Conservation (phyloP, 1,139 yeast genomes). For the Chernovozyma aurita region DNA sequence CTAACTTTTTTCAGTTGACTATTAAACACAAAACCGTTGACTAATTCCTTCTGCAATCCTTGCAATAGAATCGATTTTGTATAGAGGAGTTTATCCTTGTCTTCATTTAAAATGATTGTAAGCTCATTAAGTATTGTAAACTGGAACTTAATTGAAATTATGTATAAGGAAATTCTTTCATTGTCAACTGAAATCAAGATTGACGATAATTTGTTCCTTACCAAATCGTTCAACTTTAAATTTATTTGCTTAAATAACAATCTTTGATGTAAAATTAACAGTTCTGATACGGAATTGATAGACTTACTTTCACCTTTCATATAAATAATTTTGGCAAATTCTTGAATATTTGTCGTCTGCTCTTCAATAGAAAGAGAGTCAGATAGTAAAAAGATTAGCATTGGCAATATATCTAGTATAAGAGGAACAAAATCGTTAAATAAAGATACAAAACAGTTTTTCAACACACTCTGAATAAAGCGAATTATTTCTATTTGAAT, state of each 20-base stretch:
- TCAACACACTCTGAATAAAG: slow-evolving; percentile 21
- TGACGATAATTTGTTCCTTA: slow-evolving; percentile 19
- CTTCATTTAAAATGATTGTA: slow-evolving; percentile 10
- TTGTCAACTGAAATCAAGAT: slow-evolving; percentile 28
- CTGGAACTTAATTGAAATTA: slow-evolving; percentile 30
- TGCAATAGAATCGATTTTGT: slow-evolving; percentile 12
- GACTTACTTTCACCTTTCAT: background rate
- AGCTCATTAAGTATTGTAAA: slow-evolving; percentile 18
- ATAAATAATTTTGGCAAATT: slow-evolving; percentile 4
- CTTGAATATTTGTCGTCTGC: slow-evolving; percentile 6
- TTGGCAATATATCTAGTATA: slow-evolving; percentile 26
- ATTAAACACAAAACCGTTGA: slow-evolving; percentile 14
- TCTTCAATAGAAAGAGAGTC: slow-evolving; percentile 9
- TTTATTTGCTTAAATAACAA: slow-evolving; percentile 14
- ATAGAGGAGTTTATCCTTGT: slow-evolving; percentile 3
- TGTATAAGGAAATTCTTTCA: slow-evolving; percentile 25
- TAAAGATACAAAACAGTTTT: slow-evolving; percentile 30
- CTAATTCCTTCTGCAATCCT: slow-evolving; percentile 14
- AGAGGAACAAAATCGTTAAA: slow-evolving; percentile 29
- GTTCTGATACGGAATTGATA: background rate
- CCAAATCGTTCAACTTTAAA: slow-evolving; percentile 21
- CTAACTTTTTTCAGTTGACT: slow-evolving; percentile 9
- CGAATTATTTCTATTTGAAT: slow-evolving; percentile 19
- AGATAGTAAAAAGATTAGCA: slow-evolving; percentile 15
- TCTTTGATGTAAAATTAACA: slow-evolving; percentile 4